Conservation (phyloP, 768 basidiomycete species). For the Xerocomus potaroensis region DNA sequence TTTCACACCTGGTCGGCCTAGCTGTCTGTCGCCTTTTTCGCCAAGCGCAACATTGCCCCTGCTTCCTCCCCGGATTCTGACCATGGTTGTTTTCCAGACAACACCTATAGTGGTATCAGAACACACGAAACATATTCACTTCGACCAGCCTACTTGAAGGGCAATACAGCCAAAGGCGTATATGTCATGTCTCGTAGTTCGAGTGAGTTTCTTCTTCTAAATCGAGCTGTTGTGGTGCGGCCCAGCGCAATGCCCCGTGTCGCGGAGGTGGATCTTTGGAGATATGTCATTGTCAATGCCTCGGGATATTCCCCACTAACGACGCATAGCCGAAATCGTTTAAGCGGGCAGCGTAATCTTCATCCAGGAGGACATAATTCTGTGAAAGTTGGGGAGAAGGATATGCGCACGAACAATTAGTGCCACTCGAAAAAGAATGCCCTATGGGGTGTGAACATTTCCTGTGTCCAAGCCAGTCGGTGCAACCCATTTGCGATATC, state of each 20-base stretch:
- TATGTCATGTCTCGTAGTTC: background rate
- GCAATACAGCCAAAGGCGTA: background rate
- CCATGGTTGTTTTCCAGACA: no score
- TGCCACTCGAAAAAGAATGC: conserved; percentile 4
- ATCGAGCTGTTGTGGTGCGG: background rate
- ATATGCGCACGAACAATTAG: background rate
- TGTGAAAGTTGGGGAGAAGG: background rate
- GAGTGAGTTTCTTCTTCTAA: background rate
- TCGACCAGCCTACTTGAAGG: background rate
- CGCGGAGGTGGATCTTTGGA: background rate
- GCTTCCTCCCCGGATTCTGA: no score
- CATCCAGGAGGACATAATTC: background rate
- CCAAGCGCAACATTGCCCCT: no score
- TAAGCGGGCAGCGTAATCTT: background rate
- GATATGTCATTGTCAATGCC: background rate
- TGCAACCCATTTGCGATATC: conserved; percentile 11
- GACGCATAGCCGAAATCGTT: background rate
- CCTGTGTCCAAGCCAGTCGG: no score
- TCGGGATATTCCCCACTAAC: background rate
- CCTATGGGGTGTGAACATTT: background rate
- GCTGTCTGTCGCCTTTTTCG: background rate
- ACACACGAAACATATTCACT: no score
- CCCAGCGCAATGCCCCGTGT: background rate
- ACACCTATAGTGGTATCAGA: no score
- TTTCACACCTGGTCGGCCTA: background rate